Conservation (phyloP, 805 yeast species). For the Candida patagonica region DNA sequence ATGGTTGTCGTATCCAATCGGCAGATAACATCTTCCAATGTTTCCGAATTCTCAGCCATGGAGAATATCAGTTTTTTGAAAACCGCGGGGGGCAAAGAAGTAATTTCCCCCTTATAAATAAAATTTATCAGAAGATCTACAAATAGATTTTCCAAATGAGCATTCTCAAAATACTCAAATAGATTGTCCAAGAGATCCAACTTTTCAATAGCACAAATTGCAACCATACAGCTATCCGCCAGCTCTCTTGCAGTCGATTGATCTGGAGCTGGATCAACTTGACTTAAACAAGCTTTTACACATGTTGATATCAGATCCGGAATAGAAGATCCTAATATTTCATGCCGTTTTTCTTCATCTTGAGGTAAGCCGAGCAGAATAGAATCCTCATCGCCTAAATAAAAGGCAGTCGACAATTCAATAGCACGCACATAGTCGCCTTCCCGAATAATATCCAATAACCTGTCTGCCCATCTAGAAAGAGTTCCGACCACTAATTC, state of each 20-base stretch:
- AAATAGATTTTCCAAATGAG: conserved; percentile 31
- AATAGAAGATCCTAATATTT: conserved; percentile 43
- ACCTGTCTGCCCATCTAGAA: conserved; percentile 61
- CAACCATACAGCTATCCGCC: conserved; percentile 33
- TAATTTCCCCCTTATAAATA: conserved; percentile 39
- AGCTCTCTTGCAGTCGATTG: conserved; percentile 24
- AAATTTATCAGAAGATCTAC: conserved; percentile 46
- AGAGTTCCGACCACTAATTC: conserved; percentile 50
- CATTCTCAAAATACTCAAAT: conserved; percentile 35
- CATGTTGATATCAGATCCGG: conserved; percentile 49
- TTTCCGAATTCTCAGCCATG: conserved; percentile 34
- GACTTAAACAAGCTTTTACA: conserved; percentile 33
- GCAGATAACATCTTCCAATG: conserved; percentile 61
- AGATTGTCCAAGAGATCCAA: conserved; percentile 31
- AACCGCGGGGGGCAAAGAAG: conserved; percentile 50
- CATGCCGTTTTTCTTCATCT: conserved; percentile 35
- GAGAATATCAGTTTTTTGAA: conserved; percentile 55
- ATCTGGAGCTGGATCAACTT: conserved; percentile 21
- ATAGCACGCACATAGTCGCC: conserved; percentile 50
- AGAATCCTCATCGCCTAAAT: conserved; percentile 40
- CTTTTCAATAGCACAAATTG: conserved; percentile 32
- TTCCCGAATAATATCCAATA: conserved; percentile 38
- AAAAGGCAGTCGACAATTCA: conserved; percentile 45
- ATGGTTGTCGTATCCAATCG: conserved; percentile 55
- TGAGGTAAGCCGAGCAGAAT: conserved; percentile 51